Evolutionary conservation across 768 basidiomycete genomes (phyloP), one percentile per base, ranked within the genome.

Genomic region (Coprinopsis strossmayeri): DNA sequence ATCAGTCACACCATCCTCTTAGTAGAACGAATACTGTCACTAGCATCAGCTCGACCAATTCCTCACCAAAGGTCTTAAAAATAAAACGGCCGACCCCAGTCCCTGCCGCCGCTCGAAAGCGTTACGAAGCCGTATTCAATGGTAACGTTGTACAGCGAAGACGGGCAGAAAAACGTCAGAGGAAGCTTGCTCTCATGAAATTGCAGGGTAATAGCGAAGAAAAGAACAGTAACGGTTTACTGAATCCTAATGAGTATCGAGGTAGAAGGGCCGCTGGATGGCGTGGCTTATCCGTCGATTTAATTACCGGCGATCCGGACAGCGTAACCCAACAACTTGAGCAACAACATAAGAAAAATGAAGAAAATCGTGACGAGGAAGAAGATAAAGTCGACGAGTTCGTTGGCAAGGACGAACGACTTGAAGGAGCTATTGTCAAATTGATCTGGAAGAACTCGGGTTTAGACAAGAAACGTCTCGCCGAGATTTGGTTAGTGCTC

Each of bases 51-150:
- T 49, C 49, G 50, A 50, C 45, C 48, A 48, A 47, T 25, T 52
- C 38, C 38, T 45, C 54, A 35, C 40, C 51, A 25, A 38, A 39
- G 23, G 52, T 32, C 44, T 51, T 59, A 24, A 67, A 69, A 56
- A 53, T 66, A 50, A 56, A 70, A 32, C 78, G 86, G 2, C 78
- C 81, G 0, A 79, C 86, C 0, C 87, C 87, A 2, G 72, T 88
- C 2, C 87, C 88, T 1, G 64, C 76, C 5, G 69, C 77, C 2
- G 82, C 82, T 11, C 76, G 79, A 18, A 68, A 64, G 34, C 78
- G 88, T 9, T 91, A 89, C 58, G 84, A 87, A 52, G 63, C 64
- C 3, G 69, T 90, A 1, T 91, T 89, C 55, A 67, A 71, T 12
- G 67, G 69, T n/a, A 86, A 84, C 55, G 61, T 83, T 2, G 52